Percentiles rank a stretch among this genome's conserved stretches.
These are phyloP conservation scores for Annulohypoxylon stygium DNA, from an alignment of 495 filamentous ascomycete species.

Conservation along the genomic window DNA sequence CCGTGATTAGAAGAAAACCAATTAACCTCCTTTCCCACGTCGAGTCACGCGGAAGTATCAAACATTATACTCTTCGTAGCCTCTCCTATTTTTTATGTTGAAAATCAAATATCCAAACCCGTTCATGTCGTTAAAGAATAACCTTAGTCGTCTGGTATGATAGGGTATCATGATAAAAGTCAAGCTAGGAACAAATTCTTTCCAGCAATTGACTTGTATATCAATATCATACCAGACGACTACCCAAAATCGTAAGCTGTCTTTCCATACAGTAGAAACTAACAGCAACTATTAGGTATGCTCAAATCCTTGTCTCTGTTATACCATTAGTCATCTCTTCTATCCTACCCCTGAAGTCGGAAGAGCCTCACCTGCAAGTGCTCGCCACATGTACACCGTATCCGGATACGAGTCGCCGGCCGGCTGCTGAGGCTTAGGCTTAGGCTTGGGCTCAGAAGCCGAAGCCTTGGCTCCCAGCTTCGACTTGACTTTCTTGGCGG, in stretches of 20 bases:
- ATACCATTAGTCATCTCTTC: constrained; percentile 9
- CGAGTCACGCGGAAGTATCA: background rate
- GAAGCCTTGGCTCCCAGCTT: constrained; percentile 24
- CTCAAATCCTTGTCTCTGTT: constrained; percentile 33
- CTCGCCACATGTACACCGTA: constrained; percentile 33
- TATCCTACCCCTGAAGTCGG: no score
- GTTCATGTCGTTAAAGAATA: background rate
- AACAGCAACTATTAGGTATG: background rate
- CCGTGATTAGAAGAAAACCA: background rate
- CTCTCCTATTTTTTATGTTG: background rate
- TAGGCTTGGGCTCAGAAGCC: background rate
- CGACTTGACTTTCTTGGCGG: constrained; percentile 31
- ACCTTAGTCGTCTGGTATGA: background rate
- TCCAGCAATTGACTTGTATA: background rate
- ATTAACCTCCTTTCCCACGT: background rate
- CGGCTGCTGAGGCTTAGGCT: constrained; percentile 16
- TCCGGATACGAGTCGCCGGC: constrained; percentile 29
- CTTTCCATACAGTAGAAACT: background rate
- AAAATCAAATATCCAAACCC: background rate
- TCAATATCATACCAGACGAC: background rate
- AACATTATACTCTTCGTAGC: no score
- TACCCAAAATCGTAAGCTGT: background rate
- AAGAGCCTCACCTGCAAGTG: constrained; percentile 31
- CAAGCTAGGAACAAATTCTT: background rate
- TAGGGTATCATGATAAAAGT: background rate